Percentiles rank a stretch among this genome's conserved stretches.
phyloP scores from a whole-genome alignment of 768 basidiomycete genomes.

The Calocera viscosa region DNA sequence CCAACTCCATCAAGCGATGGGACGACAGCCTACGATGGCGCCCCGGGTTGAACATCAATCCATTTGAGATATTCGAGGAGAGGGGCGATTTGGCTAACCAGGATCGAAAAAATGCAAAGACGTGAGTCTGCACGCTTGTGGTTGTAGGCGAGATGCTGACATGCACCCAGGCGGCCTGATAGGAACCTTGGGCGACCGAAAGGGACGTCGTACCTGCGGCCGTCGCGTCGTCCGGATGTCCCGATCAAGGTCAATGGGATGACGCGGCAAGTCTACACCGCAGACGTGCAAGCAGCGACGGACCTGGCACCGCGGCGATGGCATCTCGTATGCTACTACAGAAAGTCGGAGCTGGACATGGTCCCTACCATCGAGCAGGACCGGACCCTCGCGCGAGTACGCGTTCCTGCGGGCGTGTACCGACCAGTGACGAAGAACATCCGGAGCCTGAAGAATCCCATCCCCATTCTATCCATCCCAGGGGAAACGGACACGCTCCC shows the following conservation, averaged over 20 bases:
- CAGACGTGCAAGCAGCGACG: background rate
- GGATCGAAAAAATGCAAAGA: slow-evolving; percentile 3
- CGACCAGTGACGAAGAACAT: slow-evolving; percentile 1
- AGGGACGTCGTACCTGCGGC: background rate
- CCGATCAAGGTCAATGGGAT: background rate
- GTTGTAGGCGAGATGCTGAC: background rate
- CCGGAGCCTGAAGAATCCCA: slow-evolving; percentile 1
- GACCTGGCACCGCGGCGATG: background rate
- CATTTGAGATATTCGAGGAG: slow-evolving; percentile 5
- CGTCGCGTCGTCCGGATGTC: background rate
- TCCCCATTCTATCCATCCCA: background rate
- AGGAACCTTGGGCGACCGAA: slow-evolving; percentile 3
- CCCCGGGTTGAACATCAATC: background rate
- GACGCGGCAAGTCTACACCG: slow-evolving; percentile 3
- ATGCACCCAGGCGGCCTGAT: background rate
- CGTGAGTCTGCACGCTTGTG: background rate
- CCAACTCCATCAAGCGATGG: background rate
- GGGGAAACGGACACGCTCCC: background rate
- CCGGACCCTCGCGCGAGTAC: background rate
- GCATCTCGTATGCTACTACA: slow-evolving; percentile 2
- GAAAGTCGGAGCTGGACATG: slow-evolving; percentile 5
- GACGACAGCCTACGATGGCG: background rate
- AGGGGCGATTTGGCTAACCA: background rate
- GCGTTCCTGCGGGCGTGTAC: slow-evolving; percentile 1
- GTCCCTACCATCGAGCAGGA: slow-evolving; percentile 1